These are phyloP conservation scores for Rubia peregrina DNA, from an alignment of 305 asterid genomes.

Conservation along the genomic window DNA sequence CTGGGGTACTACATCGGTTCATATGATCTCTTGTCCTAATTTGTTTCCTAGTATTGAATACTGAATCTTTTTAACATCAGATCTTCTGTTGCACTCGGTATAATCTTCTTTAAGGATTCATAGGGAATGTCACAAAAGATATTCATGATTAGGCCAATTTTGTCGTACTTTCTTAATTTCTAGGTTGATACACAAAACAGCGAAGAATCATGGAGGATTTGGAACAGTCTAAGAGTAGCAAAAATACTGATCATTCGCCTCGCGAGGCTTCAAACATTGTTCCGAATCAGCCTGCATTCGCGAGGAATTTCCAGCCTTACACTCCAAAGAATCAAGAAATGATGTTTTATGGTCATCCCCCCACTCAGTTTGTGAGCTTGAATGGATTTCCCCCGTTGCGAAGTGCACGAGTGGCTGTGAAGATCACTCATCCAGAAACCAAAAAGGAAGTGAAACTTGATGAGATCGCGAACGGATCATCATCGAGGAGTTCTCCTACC, in stretches of 20 bases:
- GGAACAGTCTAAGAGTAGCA: conserved; percentile 9
- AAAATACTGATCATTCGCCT: conserved; percentile 12
- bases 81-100: too few relatives aligned
- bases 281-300: conserved; percentile 11
- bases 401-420: conserved; percentile 20
- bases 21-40: background rate
- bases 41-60: too few relatives aligned
- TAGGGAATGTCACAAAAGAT: too few relatives aligned
- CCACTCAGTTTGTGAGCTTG: conserved; percentile 16
- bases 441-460: conserved; percentile 29
- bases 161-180: background rate
- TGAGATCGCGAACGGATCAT: conserved; percentile 15
- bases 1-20: background rate
- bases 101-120: too few relatives aligned
- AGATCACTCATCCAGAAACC: conserved; percentile 34
- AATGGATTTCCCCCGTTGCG: conserved; percentile 14
- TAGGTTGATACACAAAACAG: background rate
- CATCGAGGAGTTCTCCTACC: too few relatives aligned
- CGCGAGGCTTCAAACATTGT: background rate
- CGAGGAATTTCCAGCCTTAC: conserved; percentile 21
- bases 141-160: background rate
- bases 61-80: too few relatives aligned
- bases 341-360: conserved; percentile 21
- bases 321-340: conserved; percentile 17
- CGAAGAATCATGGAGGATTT: conserved; percentile 10